These are phyloP conservation scores for Babjeviella inositovora DNA, from an alignment of 805 yeast genomes.

Conservation along the genomic window DNA sequence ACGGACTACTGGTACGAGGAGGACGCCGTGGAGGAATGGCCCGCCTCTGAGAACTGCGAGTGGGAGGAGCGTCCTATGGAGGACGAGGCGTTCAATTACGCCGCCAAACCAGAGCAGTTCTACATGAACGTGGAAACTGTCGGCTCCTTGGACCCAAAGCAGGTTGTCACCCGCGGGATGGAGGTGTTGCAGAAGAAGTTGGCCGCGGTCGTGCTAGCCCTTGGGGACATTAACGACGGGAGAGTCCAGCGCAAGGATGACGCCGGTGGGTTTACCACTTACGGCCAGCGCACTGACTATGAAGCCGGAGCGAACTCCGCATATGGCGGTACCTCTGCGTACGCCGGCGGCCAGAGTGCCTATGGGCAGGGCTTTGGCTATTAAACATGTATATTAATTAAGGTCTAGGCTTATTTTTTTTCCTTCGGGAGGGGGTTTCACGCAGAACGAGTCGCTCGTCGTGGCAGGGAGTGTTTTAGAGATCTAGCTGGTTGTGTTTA, in stretches of 20 bases:
- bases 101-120: conserved; percentile 66
- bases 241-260: conserved; percentile 18
- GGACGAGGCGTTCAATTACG: conserved; percentile 73
- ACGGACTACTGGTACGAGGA: conserved; percentile 96
- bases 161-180: conserved; percentile 75
- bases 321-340: conserved; percentile 14
- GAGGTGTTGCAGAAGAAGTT: conserved; percentile 78
- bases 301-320: conserved; percentile 7
- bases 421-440: too few species aligned
- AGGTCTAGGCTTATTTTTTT: too few species aligned
- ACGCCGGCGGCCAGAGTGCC: too few species aligned
- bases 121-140: conserved; percentile 88
- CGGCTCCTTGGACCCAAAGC: conserved; percentile 79
- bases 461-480: too few species aligned
- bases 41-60: conserved; percentile 71
- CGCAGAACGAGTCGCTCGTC: too few species aligned
- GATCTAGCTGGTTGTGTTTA: too few species aligned
- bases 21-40: conserved; percentile 86
- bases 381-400: too few species aligned
- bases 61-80: conserved; percentile 94
- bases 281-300: conserved; percentile 17
- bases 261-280: conserved; percentile 25
- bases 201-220: conserved; percentile 70
- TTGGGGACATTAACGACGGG: conserved; percentile 28
- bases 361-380: too few species aligned